Evolutionary conservation across 768 basidiomycete species (phyloP).

Genomic region (Pulveroboletus frians): DNA sequence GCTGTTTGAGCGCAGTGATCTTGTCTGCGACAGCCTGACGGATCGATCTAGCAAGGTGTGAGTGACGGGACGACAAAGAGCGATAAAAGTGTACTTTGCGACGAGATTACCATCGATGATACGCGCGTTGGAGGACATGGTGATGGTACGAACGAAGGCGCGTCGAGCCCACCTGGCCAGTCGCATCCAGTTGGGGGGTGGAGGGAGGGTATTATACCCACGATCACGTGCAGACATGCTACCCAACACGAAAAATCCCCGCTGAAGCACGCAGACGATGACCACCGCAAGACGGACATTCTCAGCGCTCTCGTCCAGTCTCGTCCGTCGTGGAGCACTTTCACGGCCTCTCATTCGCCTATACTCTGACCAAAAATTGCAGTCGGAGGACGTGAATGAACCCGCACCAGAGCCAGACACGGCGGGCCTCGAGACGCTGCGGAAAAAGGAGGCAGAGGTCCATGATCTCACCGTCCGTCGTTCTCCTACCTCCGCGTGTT

Average conservation of each 20-base stretch:
- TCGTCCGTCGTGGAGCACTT: constrained; percentile 37
- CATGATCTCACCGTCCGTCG: constrained; percentile 73
- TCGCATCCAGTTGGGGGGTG: too few species aligned
- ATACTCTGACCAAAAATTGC: constrained; percentile 55
- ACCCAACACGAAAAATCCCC: too few species aligned
- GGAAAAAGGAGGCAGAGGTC: constrained; percentile 78
- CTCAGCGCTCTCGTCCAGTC: constrained; percentile 51
- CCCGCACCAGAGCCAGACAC: constrained; percentile 15
- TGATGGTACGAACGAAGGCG: constrained; percentile 23
- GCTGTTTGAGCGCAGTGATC: constrained; percentile 58
- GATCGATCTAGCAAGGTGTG: constrained; percentile 53
- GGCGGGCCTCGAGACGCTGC: constrained; percentile 47
- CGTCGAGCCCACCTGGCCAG: not conserved
- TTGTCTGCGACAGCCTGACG: constrained; percentile 68
- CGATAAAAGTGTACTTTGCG: constrained; percentile 66
- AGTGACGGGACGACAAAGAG: constrained; percentile 6
- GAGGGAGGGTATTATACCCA: not conserved
- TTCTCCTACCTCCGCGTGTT: not conserved
- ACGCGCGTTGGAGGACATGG: constrained; percentile 41
- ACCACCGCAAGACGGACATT: constrained; percentile 50
- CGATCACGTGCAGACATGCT: constrained; percentile 18
- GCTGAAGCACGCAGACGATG: not conserved
- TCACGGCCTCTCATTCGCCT: constrained; percentile 35
- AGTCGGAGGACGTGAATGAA: constrained; percentile 12
- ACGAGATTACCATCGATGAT: constrained; percentile 81